phyloP scores from a whole-genome alignment of 2,329 filamentous ascomycete species.

The Onygenales sp. region DNA sequence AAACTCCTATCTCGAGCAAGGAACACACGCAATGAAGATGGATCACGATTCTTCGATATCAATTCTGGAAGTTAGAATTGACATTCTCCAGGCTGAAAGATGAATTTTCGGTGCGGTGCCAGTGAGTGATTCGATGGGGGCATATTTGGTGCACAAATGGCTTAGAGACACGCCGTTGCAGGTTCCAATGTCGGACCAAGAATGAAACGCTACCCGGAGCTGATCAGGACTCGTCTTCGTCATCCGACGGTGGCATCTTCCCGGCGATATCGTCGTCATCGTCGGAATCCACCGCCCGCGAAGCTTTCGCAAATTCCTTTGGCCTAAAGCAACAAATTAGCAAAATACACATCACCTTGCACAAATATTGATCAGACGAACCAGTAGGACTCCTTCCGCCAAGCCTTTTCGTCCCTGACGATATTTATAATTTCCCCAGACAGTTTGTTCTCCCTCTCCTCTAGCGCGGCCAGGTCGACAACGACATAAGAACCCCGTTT shows the following conservation, averaged over 20 bases:
- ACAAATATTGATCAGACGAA: slow-evolving; percentile 28
- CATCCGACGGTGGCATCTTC: slow-evolving; percentile 74
- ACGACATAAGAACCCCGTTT: slow-evolving; percentile 81
- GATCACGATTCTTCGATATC: background rate
- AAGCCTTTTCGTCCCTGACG: slow-evolving; percentile 80
- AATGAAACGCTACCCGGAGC: background rate
- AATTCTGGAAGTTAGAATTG: background rate
- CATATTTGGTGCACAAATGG: no score
- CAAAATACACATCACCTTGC: slow-evolving; percentile 3
- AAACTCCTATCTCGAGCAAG: slow-evolving; percentile 9
- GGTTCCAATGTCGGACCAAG: background rate
- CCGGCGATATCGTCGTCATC: slow-evolving; percentile 72
- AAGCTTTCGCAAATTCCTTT: slow-evolving; percentile 63
- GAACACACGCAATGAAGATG: background rate
- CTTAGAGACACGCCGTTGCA: no score
- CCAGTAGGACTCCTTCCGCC: slow-evolving; percentile 88
- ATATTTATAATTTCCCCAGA: slow-evolving; percentile 87
- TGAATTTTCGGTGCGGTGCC: no score
- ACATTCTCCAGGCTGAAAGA: no score
- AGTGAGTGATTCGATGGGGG: no score
- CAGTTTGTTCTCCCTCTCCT: slow-evolving; percentile 64
- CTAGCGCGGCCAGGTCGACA: slow-evolving; percentile 59
- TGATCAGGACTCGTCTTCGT: slow-evolving; percentile 43
- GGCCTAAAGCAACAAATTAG: slow-evolving; percentile 48
- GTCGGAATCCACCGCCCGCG: slow-evolving; percentile 54